phyloP scores from a whole-genome alignment of 108 stramenopile genomes.

The Skeletonema costatum region DNA sequence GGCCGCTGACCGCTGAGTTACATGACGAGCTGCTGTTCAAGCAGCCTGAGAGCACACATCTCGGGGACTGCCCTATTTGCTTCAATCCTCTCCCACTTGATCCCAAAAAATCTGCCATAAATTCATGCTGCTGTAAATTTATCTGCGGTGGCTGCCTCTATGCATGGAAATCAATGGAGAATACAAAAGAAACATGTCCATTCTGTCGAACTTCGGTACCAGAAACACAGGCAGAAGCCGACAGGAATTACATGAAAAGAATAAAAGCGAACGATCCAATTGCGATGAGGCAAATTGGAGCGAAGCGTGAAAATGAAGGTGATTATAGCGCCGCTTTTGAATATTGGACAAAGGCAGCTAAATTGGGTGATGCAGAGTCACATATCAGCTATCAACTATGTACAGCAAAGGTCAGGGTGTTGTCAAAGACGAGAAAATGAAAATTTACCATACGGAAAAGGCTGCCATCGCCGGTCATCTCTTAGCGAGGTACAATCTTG shows the following conservation, averaged over 20 bases:
- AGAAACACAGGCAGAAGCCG: neutral
- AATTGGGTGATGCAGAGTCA: neutral
- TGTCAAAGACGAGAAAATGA: no score
- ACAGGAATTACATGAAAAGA: neutral
- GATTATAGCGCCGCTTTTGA: neutral
- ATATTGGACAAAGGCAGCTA: neutral
- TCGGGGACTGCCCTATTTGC: neutral
- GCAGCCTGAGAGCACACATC: neutral
- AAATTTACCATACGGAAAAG: neutral
- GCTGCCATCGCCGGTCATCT: neutral
- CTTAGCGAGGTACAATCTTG: neutral
- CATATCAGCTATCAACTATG: neutral
- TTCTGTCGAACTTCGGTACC: neutral
- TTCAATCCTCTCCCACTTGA: neutral
- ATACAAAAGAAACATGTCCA: neutral
- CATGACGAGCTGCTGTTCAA: no score
- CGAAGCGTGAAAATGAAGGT: neutral
- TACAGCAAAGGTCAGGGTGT: no score
- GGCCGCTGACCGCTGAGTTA: no score
- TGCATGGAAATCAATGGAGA: neutral
- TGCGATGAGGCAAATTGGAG: neutral
- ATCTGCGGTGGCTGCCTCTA: neutral
- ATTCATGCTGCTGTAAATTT: neutral
- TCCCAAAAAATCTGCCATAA: neutral
- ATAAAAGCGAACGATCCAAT: neutral